Base-by-base conservation (phyloP, 108 stramenopile genomes). In the Cylindrotheca fusiformis region DNA sequence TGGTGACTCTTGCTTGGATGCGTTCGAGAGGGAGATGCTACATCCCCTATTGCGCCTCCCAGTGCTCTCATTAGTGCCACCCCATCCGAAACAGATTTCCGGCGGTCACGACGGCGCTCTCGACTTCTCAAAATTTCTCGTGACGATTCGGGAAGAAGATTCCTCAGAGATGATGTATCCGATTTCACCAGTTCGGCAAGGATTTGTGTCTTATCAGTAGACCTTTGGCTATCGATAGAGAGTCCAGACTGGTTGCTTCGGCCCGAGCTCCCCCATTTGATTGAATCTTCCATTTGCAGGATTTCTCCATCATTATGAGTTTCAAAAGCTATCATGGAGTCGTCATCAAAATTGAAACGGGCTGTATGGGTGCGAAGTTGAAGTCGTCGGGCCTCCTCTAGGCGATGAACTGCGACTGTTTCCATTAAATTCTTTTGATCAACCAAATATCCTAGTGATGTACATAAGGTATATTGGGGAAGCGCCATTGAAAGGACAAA, bases 381-480 rank as follows among this genome's bases (percentile, higher is more conserved):
- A 25, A 70, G 52, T 51, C 69, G 31, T 49, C 60, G 53, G 22
- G 86, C 80, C 51, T 87, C 83, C 28, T 82, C 51, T 19, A 87
- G 50, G 4, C 63, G 56, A 58, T 71, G 76, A 44, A 47, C 19
- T 22, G 82, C 82, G n/a, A 77, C 48, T 17, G 78, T 71, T 52
- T 81, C 81, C 12, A 77, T 64, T 50, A 87, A 63, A 25, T 58
- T 54, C 33, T 83, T 58, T 41, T 67, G 59, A 32, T 91, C 80
- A 4, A 89, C 83, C 33, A 95, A 62, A 63, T 95, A 85, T 8
- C 91, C 94, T 48, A 95, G 61, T 50, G 76, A 85, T 8, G 90
- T 90, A 60, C 94, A 95, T 6, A 92, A 58, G 14, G 94, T 95
- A 67, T 76, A 95, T 62, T 79, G 83, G 41, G 88, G 90, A 26